Base-by-base conservation (phyloP, 257 asterid species). In the Petunia secreta region DNA sequence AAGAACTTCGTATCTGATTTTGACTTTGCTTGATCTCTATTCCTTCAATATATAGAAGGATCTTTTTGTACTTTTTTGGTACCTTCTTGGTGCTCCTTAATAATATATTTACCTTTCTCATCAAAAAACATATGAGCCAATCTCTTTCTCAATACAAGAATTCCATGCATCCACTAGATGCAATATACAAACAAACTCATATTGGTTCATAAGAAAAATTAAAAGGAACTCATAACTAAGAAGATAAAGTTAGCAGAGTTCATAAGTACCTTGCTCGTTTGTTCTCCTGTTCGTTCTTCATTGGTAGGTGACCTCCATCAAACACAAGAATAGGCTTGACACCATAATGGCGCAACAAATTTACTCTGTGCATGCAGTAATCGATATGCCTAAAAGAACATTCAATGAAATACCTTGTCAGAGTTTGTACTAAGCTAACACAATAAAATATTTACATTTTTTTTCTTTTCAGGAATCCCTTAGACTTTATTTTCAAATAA, bases 361-460 rank as follows among this genome's bases (percentile, higher is more conserved):
- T 92, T 82, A 95, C 99, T 84, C 98, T 89, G 85, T 90, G 96
- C 99, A 95, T 93, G 83, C 99, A 95, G 86, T 95, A 95, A 79
- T 87, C 89, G 36, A 95, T 95, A 81, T 95, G 98, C 97, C 99
- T 95, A n/a, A 55, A 55, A 64, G 39, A 73, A 48, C 58, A 34
- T 71, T 25, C 13, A 71, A 36, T 1, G 77, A 36, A 34, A 50
- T 41, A 34, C 10, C 48, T 50, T 71, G 77, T 71, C 60, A 71
- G 34, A 2, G 36, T 46, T 9, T 69, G 43, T 16, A 69, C 5
- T 48, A 48, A 9, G 77, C 77, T 16, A 16, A 66, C 36, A 7
- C 1, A 25, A 44, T 16, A 3, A 69, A 25, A 10, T 8, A 68
- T 16, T 4, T 16, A 44, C 10, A 25, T n/a, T n/a, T 39, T 48